Evolutionary conservation across 1,284 basidiomycete genomes (phyloP).

Genomic region (Cryptococcus sp.): DNA sequence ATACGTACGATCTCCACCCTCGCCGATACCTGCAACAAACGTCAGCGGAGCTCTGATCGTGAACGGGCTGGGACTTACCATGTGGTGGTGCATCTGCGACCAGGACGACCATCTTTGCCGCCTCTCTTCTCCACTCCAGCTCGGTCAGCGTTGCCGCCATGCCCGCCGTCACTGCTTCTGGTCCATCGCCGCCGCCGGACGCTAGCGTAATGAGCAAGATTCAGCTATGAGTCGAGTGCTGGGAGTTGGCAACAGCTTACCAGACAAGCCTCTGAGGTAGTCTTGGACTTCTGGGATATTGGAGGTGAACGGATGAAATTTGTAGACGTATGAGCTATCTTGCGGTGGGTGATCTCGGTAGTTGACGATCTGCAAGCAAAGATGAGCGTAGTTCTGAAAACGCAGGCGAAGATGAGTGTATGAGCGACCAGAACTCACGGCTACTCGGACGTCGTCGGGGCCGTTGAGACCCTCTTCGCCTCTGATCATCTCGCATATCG

Average conservation of each 20-base stretch:
- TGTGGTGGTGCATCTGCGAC: conserved; percentile 98
- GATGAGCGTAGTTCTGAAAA: too few species aligned
- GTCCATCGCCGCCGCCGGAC: conserved; percentile 94
- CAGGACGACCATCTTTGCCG: conserved; percentile 92
- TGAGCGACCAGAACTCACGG: conserved; percentile 56
- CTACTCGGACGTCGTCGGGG: conserved; percentile 84
- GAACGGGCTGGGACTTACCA: conserved; percentile 51
- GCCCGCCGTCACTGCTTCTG: conserved; percentile 95
- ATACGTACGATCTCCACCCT: conserved; percentile 48
- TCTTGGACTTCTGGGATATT: conserved; percentile 84
- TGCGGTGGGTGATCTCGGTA: conserved; percentile 94
- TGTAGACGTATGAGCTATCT: conserved; percentile 89
- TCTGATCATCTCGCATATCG: conserved; percentile 94
- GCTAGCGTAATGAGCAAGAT: conserved; percentile 60
- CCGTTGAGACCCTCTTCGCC: conserved; percentile 86
- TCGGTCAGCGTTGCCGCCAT: conserved; percentile 75
- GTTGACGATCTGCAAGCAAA: conserved; percentile 60
- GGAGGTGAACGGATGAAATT: conserved; percentile 92
- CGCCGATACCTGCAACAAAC: conserved; percentile 41
- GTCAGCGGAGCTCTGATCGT: not conserved
- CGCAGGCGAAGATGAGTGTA: too few species aligned
- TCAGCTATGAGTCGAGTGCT: too few species aligned
- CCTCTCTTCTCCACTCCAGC: conserved; percentile 86
- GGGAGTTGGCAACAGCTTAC: conserved; percentile 24
- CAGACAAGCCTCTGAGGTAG: conserved; percentile 64